Evolutionary conservation across 768 basidiomycete genomes (phyloP).

Genomic region (Agrocybe praecox): DNA sequence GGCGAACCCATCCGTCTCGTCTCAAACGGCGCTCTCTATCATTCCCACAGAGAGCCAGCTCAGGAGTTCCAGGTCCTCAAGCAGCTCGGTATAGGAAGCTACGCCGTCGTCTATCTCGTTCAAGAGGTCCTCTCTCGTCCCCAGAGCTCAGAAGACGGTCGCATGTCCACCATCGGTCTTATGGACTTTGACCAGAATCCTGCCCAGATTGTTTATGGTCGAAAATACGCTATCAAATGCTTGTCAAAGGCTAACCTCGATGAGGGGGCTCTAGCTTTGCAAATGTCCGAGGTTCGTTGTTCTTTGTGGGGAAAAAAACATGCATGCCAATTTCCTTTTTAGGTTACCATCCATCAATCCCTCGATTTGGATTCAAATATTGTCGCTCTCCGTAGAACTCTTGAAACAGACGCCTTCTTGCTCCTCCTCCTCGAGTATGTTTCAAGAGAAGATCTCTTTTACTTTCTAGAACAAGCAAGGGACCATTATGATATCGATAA

Average conservation of each 20-base stretch:
- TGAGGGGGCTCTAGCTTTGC: constrained; percentile 83
- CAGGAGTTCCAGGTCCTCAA: constrained; percentile 83
- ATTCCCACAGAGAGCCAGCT: constrained; percentile 48
- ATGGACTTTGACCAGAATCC: constrained; percentile 53
- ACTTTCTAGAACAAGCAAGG: constrained; percentile 95
- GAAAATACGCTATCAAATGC: constrained; percentile 94
- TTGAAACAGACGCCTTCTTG: constrained; percentile 90
- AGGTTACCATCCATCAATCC: constrained; percentile 95
- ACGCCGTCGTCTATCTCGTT: constrained; percentile 94
- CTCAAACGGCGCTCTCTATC: constrained; percentile 37
- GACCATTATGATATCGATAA: constrained; percentile 72
- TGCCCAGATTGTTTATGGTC: constrained; percentile 60
- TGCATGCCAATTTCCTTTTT: constrained; percentile 5
- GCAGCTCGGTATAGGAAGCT: constrained; percentile 85
- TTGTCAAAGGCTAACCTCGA: constrained; percentile 93
- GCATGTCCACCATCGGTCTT: constrained; percentile 55
- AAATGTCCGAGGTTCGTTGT: constrained; percentile 81
- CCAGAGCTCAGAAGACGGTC: constrained; percentile 52
- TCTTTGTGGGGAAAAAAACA: constrained; percentile 1
- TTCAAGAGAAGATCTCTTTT: constrained; percentile 96
- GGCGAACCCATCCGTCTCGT: constrained; percentile 68
- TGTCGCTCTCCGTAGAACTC: constrained; percentile 90
- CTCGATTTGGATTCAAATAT: constrained; percentile 90
- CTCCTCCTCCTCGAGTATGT: constrained; percentile 95
- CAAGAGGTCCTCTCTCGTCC: constrained; percentile 63